Evolutionary conservation across 2,329 filamentous ascomycete species (phyloP).

Genomic region (Thelonectria olida): DNA sequence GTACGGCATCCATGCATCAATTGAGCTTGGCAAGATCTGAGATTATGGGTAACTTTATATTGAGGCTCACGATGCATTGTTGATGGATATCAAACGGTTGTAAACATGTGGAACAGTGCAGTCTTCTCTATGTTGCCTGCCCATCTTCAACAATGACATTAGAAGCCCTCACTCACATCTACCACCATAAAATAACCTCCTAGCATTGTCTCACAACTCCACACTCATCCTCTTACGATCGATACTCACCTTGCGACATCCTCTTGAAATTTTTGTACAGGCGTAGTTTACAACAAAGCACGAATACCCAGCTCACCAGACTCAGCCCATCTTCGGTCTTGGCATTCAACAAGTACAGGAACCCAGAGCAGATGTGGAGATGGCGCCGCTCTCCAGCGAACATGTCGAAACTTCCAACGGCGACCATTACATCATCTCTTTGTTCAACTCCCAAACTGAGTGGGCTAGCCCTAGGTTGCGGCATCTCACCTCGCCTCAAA

Average conservation of each 20-base stretch:
- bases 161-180: neutral
- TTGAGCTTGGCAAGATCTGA: neutral
- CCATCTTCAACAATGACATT: neutral
- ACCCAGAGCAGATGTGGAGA: constrained; percentile 38
- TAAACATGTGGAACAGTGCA: neutral
- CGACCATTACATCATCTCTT: constrained; percentile 34
- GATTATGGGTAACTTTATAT: neutral
- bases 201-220: neutral
- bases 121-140: neutral
- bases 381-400: constrained; percentile 19
- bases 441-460: constrained; percentile 13
- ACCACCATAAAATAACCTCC: neutral
- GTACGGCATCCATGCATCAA: neutral
- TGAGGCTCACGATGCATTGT: neutral
- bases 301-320: too few relatives aligned
- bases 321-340: too few relatives aligned
- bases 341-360: constrained; percentile 7
- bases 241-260: neutral
- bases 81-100: neutral
- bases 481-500: neutral
- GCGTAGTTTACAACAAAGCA: too few relatives aligned
- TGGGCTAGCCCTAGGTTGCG: constrained; percentile 17
- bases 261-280: too few relatives aligned
- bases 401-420: constrained; percentile 18
- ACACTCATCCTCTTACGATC: neutral